Evolutionary conservation across 257 asterid genomes (phyloP).

Genomic region (Solanum bulbocastanum): DNA sequence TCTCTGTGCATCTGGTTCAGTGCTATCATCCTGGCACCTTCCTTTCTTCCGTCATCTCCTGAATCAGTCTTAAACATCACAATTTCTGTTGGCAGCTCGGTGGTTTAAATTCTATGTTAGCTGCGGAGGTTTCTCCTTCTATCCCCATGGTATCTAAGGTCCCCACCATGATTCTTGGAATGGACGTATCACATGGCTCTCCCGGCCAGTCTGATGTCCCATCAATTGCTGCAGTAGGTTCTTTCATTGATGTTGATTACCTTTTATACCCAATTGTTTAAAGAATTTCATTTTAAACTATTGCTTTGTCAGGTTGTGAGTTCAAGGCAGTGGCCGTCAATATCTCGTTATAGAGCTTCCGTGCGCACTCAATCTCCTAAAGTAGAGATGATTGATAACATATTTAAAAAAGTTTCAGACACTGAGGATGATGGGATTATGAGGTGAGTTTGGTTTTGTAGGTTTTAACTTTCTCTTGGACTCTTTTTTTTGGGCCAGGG

Average conservation of each 20-base stretch:
- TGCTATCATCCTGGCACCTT: background rate
- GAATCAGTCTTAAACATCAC: background rate
- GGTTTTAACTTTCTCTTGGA: background rate
- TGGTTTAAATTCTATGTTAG: slow-evolving; percentile 70
- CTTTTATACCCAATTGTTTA: background rate
- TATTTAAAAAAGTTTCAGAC: slow-evolving; percentile 60
- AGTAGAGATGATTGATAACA: slow-evolving; percentile 80
- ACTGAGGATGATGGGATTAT: slow-evolving; percentile 77
- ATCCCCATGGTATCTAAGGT: slow-evolving; percentile 58
- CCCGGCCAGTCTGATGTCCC: slow-evolving; percentile 95
- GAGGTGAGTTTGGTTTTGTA: slow-evolving; percentile 26
- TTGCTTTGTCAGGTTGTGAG: slow-evolving; percentile 58
- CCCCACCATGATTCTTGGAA: slow-evolving; percentile 82
- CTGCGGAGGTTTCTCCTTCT: slow-evolving; percentile 47
- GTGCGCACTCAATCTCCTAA: slow-evolving; percentile 92
- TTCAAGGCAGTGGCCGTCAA: slow-evolving; percentile 89
- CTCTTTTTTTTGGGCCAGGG: background rate
- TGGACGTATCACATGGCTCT: slow-evolving; percentile 97
- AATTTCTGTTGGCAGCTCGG: slow-evolving; percentile 51
- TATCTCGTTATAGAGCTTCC: slow-evolving; percentile 78
- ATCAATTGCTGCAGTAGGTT: slow-evolving; percentile 82
- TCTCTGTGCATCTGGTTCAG: background rate
- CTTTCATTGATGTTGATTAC: background rate
- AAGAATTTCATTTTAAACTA: background rate
- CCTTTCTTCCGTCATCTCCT: background rate